Percentiles rank a stretch among this genome's conserved stretches.
phyloP scores from a whole-genome alignment of 306 rosid species.

The Astragalus glycyphyllos region DNA sequence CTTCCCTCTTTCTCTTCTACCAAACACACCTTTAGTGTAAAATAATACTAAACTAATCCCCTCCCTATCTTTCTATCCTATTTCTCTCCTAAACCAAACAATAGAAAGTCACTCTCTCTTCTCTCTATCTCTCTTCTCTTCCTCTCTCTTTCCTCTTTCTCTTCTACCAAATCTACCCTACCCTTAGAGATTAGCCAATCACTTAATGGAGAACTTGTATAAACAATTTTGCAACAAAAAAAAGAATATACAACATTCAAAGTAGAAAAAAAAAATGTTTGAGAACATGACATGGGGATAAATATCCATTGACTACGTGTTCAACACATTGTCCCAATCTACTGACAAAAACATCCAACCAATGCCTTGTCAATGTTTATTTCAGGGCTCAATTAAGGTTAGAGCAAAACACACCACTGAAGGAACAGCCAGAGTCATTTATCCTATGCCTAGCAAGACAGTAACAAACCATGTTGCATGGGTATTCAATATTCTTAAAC shows the following conservation, averaged over 20 bases:
- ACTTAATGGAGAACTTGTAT: slow-evolving; percentile 17
- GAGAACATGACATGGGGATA: slow-evolving; percentile 6
- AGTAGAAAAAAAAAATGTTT: neutral
- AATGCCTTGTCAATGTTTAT: slow-evolving; percentile 17
- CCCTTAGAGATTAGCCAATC: neutral
- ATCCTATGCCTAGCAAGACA: slow-evolving; percentile 13
- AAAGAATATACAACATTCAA: neutral
- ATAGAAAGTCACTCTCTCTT: too few relatives aligned
- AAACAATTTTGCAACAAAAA: neutral
- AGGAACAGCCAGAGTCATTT: slow-evolving; percentile 18
- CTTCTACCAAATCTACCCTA: neutral
- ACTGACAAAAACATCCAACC: neutral
- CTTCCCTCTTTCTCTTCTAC: too few relatives aligned
- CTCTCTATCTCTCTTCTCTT: too few relatives aligned
- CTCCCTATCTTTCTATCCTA: too few relatives aligned
- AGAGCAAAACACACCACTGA: slow-evolving; percentile 14
- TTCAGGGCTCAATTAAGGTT: slow-evolving; percentile 4
- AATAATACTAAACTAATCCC: too few relatives aligned
- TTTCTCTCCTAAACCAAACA: too few relatives aligned
- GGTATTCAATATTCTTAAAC: slow-evolving; percentile 13
- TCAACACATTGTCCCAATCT: slow-evolving; percentile 24
- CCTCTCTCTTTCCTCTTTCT: too few relatives aligned
- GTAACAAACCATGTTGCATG: slow-evolving; percentile 8
- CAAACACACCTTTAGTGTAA: too few relatives aligned
- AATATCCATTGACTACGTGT: neutral